These are phyloP conservation scores for Agrocybe pediades DNA, from an alignment of 768 basidiomycete species.

Conservation along the genomic window DNA sequence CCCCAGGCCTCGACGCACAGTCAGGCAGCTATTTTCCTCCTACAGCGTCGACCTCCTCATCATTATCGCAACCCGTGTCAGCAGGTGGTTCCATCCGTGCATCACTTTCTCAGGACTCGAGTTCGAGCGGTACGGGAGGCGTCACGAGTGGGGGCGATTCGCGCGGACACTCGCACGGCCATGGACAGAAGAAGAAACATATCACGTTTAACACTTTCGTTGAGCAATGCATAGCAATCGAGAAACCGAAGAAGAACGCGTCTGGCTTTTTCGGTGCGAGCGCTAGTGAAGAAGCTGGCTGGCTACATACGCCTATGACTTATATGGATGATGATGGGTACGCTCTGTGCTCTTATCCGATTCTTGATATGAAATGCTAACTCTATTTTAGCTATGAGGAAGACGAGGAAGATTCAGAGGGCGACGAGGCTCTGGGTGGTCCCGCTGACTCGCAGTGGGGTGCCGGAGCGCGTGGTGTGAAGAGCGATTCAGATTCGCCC, in stretches of 20 bases:
- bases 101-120: slow-evolving; percentile 35
- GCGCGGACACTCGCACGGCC: slow-evolving; percentile 18
- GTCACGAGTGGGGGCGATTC: slow-evolving; percentile 19
- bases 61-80: slow-evolving; percentile 15
- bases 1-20: slow-evolving; percentile 28
- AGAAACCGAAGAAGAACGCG: slow-evolving; percentile 58
- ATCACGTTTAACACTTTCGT: slow-evolving; percentile 99
- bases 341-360: slow-evolving; percentile 27
- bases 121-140: slow-evolving; percentile 26
- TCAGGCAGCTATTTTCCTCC: slow-evolving; percentile 10
- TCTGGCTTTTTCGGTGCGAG: slow-evolving; percentile 27
- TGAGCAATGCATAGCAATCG: slow-evolving; percentile 92
- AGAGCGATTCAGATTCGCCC: slow-evolving; percentile 40
- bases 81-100: slow-evolving; percentile 25
- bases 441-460: slow-evolving; percentile 26
- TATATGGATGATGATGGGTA: slow-evolving; percentile 67
- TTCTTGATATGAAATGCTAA: slow-evolving; percentile 6
- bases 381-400: slow-evolving; percentile 59
- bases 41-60: slow-evolving; percentile 21
- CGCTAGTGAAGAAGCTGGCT: slow-evolving; percentile 18
- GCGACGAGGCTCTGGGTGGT: slow-evolving; percentile 43
- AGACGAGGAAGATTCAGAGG: slow-evolving; percentile 57
- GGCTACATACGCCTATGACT: slow-evolving; percentile 25
- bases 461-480: slow-evolving; percentile 30
- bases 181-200: slow-evolving; percentile 68